phyloP scores from a whole-genome alignment of 257 asterid species.

The Solanum virginianum region DNA sequence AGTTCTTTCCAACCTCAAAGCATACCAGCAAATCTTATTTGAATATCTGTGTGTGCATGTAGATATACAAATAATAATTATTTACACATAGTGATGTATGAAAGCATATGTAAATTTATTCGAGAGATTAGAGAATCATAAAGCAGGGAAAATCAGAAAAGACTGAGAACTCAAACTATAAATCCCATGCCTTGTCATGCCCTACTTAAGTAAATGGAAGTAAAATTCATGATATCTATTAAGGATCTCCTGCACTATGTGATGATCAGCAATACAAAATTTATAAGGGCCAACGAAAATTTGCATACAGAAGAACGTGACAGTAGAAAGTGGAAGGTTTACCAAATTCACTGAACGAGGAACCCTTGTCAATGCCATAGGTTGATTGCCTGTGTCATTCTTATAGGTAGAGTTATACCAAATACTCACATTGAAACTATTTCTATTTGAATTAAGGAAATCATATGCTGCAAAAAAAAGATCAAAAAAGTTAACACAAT shows the following conservation, averaged over 20 bases:
- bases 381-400: conserved; percentile 50
- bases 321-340: conserved; percentile 10
- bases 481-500: conserved; percentile 10
- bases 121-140: not conserved
- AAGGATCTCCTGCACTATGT: not conserved
- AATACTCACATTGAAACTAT: conserved; percentile 52
- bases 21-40: not conserved
- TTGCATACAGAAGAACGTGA: not conserved
- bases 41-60: not conserved
- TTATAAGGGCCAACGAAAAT: not conserved
- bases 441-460: conserved; percentile 53
- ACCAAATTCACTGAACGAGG: conserved; percentile 95
- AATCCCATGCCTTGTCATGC: not conserved
- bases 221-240: not conserved
- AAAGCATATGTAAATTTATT: not conserved
- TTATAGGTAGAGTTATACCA: conserved; percentile 93
- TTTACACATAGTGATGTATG: not conserved
- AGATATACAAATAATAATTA: not conserved
- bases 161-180: not conserved
- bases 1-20: not conserved
- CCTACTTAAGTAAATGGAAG: not conserved
- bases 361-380: conserved; percentile 65
- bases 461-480: conserved; percentile 66
- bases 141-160: not conserved
- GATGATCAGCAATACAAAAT: not conserved